These are phyloP conservation scores for Chaetomiaceae sp. DNA, from an alignment of 2,329 filamentous ascomycete genomes.

Conservation along the genomic window DNA sequence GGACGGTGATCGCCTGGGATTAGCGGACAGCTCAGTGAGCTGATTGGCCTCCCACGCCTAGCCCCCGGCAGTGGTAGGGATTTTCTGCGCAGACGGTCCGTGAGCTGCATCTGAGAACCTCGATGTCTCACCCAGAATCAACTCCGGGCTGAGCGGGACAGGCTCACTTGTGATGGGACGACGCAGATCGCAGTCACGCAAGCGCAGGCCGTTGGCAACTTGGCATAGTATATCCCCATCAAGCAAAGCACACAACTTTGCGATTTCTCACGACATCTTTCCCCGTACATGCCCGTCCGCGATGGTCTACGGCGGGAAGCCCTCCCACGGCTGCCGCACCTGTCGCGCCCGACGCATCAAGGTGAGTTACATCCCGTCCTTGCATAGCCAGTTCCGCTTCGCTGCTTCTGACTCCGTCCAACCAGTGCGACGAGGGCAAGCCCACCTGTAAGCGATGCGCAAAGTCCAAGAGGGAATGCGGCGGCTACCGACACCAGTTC, in stretches of 20 bases:
- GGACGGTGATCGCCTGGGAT: neutral
- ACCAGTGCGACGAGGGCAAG: slow-evolving; percentile 62
- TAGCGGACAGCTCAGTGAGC: neutral
- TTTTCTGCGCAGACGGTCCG: neutral
- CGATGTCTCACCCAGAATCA: neutral
- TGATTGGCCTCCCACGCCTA: neutral
- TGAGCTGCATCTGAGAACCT: neutral
- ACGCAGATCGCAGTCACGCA: neutral
- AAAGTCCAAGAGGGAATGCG: slow-evolving; percentile 25
- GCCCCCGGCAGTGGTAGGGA: neutral
- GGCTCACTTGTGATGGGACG: neutral
- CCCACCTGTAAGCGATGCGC: slow-evolving; percentile 62
- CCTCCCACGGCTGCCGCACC: slow-evolving; percentile 24
- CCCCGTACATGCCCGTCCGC: neutral
- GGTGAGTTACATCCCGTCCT: slow-evolving; percentile 12
- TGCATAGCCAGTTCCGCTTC: no score
- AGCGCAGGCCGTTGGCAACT: neutral
- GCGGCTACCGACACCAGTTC: slow-evolving; percentile 24
- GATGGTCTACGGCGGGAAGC: slow-evolving; percentile 27
- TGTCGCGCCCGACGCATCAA: slow-evolving; percentile 26
- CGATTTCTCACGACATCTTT: neutral
- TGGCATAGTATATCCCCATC: neutral
- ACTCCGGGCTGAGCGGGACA: neutral
- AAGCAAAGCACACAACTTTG: no score
- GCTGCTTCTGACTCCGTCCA: neutral